Evolutionary conservation across 768 basidiomycete genomes (phyloP), one percentile per base, ranked within the genome.

Genomic region (Macrocybe gigantea): DNA sequence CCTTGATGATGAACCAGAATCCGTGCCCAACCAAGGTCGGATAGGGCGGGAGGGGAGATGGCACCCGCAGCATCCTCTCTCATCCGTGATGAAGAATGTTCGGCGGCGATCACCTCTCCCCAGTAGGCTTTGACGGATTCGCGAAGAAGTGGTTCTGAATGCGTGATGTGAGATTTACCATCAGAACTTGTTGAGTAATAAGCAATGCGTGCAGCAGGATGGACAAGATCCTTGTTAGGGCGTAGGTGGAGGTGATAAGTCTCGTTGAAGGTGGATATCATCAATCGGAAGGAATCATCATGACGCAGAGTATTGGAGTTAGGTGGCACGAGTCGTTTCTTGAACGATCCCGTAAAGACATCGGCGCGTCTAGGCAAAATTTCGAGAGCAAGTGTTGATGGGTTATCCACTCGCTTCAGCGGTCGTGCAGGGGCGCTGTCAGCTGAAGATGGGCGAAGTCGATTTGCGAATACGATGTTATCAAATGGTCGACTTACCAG

Each of bases 221-320:
- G 88, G 44, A 92, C 70, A 51, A 93, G 79, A 53, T 88, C 70
- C 53, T 85, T 78, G 59, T 88, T 90, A 6, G 90, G 89, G 12
- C 78, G 78, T 42, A 93, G 72, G 57, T 91, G 85, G 39, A 93
- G 73, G 59, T 84, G 71, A 58, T 82, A 85, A 29, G 71, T 76
- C 37, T 85, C 75, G 53, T 74, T 74, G 56, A 84, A 85, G 7
- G 81, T 84, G 38, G 80, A 72, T 44, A 90, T 65, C 30, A 77
- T 78, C 44, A 90, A 73, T 29, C 87, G 78, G 61, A 88, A 80
- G 7, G 80, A 79, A 61, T 90, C 87, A 57, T 79, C 74, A 61
- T 83, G 76, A 38, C 73, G 80, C 35, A 89, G 77, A 31, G 69
- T 68, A 44, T 74, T 71, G 6, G 78, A 71, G 5, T 66, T 65